phyloP scores from a whole-genome alignment of 2,329 filamentous ascomycete genomes.

The Pseudogymnoascus sp. region DNA sequence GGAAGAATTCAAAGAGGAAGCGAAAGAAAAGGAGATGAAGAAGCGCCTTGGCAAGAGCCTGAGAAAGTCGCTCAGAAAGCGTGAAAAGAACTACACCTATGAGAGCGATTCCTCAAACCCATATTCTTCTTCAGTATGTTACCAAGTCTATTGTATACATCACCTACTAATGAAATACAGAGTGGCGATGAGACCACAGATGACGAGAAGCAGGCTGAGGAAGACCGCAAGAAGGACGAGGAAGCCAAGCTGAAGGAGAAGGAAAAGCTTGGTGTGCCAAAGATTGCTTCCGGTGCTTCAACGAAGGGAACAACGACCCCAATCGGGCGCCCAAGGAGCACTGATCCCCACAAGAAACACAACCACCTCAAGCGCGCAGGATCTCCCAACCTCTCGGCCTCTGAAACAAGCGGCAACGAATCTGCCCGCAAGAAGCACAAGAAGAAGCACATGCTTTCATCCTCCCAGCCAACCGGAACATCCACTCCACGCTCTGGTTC shows the following conservation, averaged over 20 bases:
- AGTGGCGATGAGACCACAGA: constrained; percentile 44
- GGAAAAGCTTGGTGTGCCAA: constrained; percentile 37
- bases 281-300: constrained; percentile 42
- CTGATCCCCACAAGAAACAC: constrained; percentile 42
- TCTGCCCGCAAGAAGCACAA: constrained; percentile 72
- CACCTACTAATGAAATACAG: constrained; percentile 26
- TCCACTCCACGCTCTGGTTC: constrained; percentile 38
- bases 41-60: constrained; percentile 67
- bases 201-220: constrained; percentile 52
- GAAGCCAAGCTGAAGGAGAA: constrained; percentile 47
- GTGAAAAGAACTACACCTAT: constrained; percentile 81
- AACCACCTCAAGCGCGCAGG: constrained; percentile 72
- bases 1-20: constrained; percentile 58
- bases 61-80: constrained; percentile 71
- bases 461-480: constrained; percentile 43
- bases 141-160: constrained; percentile 14
- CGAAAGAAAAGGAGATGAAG: constrained; percentile 59
- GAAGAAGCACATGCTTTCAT: constrained; percentile 50
- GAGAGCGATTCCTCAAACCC: constrained; percentile 58
- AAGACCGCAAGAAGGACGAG: constrained; percentile 51
- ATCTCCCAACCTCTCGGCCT: constrained; percentile 62
- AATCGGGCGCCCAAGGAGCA: constrained; percentile 46
- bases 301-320: constrained; percentile 65
- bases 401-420: constrained; percentile 87
- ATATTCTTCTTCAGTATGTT: constrained; percentile 43